Evolutionary conservation across 129 eudicot species (phyloP).

Genomic region (Sambucus nigra): DNA sequence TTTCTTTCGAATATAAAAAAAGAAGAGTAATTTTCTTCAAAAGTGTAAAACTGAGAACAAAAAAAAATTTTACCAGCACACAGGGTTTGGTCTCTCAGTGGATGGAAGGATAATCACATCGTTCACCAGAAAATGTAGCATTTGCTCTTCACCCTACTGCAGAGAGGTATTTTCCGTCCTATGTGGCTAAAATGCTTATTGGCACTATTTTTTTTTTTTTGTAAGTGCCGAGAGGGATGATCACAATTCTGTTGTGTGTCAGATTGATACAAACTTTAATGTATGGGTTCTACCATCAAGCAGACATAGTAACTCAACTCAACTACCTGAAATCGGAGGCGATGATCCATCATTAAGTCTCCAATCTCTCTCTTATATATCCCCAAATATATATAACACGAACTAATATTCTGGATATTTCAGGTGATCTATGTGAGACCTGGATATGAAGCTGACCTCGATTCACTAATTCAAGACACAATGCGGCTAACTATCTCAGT

Average conservation of each 20-base stretch:
- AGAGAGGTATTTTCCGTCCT: constrained; percentile 39
- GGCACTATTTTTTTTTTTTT: constrained; percentile 4
- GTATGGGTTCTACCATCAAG: constrained; percentile 71
- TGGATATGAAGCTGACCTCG: constrained; percentile 85
- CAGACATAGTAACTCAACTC: constrained; percentile 33
- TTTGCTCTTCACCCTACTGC: constrained; percentile 67
- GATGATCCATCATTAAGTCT: constrained; percentile 75
- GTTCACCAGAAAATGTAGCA: constrained; percentile 57
- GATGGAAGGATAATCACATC: constrained; percentile 59
- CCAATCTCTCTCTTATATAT: constrained; percentile 10
- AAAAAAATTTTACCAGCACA: constrained; percentile 46
- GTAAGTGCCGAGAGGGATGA: background rate
- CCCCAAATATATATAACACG: constrained; percentile 3
- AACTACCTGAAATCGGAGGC: constrained; percentile 57
- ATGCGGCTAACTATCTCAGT: constrained; percentile 66
- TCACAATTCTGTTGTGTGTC: background rate
- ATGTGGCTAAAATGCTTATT: constrained; percentile 4
- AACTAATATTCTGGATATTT: constrained; percentile 8
- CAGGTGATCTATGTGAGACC: constrained; percentile 92
- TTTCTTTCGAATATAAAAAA: no score
- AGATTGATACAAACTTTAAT: constrained; percentile 57
- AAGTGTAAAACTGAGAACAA: no score
- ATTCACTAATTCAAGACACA: constrained; percentile 68
- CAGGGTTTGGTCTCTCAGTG: constrained; percentile 83
- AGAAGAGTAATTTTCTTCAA: no score